These are phyloP conservation scores for Apiospora kogelbergensis DNA, from an alignment of 2,329 filamentous ascomycete genomes.

Conservation along the genomic window DNA sequence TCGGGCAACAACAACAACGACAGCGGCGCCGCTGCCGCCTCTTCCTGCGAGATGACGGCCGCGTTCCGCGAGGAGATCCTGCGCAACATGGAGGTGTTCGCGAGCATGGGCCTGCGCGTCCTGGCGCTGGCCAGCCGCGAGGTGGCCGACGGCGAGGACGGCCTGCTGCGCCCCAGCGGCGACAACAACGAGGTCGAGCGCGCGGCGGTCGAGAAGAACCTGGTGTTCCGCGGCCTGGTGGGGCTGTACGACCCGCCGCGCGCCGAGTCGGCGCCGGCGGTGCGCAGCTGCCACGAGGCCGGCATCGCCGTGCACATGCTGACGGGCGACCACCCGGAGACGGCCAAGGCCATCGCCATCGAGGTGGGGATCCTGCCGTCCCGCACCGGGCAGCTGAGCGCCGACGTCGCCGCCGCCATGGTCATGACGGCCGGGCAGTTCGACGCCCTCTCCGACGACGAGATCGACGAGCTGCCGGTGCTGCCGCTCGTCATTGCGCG, in stretches of 20 bases:
- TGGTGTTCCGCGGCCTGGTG: slow-evolving; percentile 66
- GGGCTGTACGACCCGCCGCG: slow-evolving; percentile 73
- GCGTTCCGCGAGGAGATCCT: slow-evolving; percentile 53
- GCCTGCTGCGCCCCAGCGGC: slow-evolving; percentile 30
- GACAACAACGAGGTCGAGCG: slow-evolving; percentile 45
- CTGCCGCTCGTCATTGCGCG: slow-evolving; percentile 68
- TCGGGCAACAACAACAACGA: slow-evolving; percentile 36
- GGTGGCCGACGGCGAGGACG: slow-evolving; percentile 39
- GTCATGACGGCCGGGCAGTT: slow-evolving; percentile 66
- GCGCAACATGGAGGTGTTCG: slow-evolving; percentile 62
- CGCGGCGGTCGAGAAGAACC: slow-evolving; percentile 55
- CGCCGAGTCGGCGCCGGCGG: slow-evolving; percentile 61
- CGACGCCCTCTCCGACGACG: slow-evolving; percentile 60
- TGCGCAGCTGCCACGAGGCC: slow-evolving; percentile 58
- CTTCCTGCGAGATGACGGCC: slow-evolving; percentile 39
- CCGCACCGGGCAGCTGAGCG: slow-evolving; percentile 59
- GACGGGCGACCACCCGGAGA: slow-evolving; percentile 65
- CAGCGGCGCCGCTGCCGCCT: slow-evolving; percentile 23
- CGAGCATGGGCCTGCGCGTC: slow-evolving; percentile 59
- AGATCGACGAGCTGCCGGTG: slow-evolving; percentile 64
- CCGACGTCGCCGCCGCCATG: slow-evolving; percentile 56
- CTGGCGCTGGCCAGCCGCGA: slow-evolving; percentile 60
- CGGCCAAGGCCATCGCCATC: slow-evolving; percentile 60
- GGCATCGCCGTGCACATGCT: slow-evolving; percentile 69
- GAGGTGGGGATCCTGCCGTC: slow-evolving; percentile 60